A percentile compares a stretch with the other conserved stretches of the same genome.
These are phyloP conservation scores for Penicillium frequentans DNA, from an alignment of 2,329 filamentous ascomycete species.

Conservation along the genomic window DNA sequence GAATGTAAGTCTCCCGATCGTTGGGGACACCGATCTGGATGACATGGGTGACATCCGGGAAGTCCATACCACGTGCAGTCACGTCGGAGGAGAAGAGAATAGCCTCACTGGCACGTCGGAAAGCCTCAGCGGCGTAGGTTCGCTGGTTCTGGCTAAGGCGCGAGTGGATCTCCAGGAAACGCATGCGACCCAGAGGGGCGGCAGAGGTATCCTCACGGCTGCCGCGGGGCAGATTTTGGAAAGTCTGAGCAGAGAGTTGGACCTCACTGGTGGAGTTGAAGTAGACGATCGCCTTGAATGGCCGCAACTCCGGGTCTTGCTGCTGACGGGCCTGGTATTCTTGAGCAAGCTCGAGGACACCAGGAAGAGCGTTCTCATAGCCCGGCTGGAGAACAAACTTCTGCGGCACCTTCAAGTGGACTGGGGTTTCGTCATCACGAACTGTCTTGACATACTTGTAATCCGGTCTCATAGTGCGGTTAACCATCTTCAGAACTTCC, in stretches of 20 bases:
- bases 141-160: conserved; percentile 70
- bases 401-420: conserved; percentile 82
- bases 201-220: background rate
- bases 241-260: conserved; percentile 61
- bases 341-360: conserved; percentile 73
- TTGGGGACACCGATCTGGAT: conserved; percentile 68
- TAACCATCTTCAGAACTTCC: conserved; percentile 78
- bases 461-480: conserved; percentile 72
- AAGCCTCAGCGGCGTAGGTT: conserved; percentile 68
- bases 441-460: conserved; percentile 95
- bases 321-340: conserved; percentile 54
- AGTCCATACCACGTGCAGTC: conserved; percentile 80
- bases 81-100: conserved; percentile 78
- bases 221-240: conserved; percentile 49
- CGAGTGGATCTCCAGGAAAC: conserved; percentile 70
- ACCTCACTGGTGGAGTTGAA: conserved; percentile 77
- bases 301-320: conserved; percentile 45
- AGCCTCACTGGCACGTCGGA: conserved; percentile 63
- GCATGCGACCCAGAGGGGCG: conserved; percentile 33
- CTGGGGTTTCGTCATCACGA: conserved; percentile 74
- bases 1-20: conserved; percentile 71
- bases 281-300: conserved; percentile 97
- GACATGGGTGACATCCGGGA: conserved; percentile 76
- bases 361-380: conserved; percentile 74
- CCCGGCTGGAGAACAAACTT: conserved; percentile 66